Percentiles rank a stretch among this genome's conserved stretches.
Evolutionary conservation across 305 asterid species (phyloP).

Genomic region (Fraxinus nigra): DNA sequence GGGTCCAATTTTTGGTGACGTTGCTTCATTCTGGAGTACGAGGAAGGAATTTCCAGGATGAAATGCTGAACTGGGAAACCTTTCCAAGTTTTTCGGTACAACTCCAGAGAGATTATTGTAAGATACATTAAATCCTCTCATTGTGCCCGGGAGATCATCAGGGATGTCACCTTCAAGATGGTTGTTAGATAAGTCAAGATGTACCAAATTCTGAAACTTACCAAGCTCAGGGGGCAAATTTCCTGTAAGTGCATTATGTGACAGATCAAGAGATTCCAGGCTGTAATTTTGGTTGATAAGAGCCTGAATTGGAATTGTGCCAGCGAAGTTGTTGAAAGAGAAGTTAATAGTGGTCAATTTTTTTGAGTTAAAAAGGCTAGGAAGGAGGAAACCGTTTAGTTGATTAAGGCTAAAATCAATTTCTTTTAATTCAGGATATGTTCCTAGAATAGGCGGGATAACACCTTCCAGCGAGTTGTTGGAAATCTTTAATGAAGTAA

Average conservation of each 20-base stretch:
- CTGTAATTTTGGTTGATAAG: constrained; percentile 32
- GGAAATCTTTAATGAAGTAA: constrained; percentile 58
- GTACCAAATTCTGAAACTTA: constrained; percentile 43
- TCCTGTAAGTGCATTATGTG: constrained; percentile 62
- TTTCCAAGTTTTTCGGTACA: constrained; percentile 62
- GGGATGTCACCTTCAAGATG: constrained; percentile 70
- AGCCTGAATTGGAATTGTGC: constrained; percentile 43
- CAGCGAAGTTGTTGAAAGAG: constrained; percentile 64
- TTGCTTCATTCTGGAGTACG: constrained; percentile 35
- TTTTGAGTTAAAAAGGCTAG: constrained; percentile 56
- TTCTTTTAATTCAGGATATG: constrained; percentile 57
- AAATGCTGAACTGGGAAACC: constrained; percentile 72
- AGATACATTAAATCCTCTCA: constrained; percentile 56
- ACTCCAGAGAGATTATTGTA: constrained; percentile 76
- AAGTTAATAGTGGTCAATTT: constrained; percentile 48
- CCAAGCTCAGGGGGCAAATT: constrained; percentile 51
- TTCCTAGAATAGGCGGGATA: constrained; percentile 50
- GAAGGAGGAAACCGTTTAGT: constrained; percentile 55
- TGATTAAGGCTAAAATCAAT: constrained; percentile 68
- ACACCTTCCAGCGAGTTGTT: constrained; percentile 73
- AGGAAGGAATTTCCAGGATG: constrained; percentile 79
- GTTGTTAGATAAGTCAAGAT: constrained; percentile 66
- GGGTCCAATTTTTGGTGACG: constrained; percentile 35
- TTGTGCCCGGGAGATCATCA: constrained; percentile 44
- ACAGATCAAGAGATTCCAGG: constrained; percentile 54